These are phyloP conservation scores for Coemansia sp. DNA, from an alignment of 192 early-diverging fungal genomes.

Conservation along the genomic window DNA sequence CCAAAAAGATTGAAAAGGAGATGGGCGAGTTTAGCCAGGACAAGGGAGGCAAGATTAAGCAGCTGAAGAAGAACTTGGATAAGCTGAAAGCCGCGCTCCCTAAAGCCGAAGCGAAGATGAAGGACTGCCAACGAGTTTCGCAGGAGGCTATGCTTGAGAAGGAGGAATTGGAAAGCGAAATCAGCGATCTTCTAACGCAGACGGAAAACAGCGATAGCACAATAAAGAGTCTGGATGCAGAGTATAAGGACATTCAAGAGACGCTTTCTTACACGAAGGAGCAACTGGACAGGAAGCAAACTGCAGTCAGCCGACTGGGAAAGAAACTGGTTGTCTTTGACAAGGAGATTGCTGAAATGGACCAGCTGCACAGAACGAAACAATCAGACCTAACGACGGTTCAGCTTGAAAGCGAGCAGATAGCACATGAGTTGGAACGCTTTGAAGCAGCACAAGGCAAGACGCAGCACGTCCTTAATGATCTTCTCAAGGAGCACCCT, in stretches of 20 bases:
- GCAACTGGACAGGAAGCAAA: slow-evolving; percentile 57
- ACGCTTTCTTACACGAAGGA: slow-evolving; percentile 49
- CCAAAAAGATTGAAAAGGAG: slow-evolving; percentile 72
- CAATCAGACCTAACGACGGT: slow-evolving; percentile 65
- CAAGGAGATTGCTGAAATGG: slow-evolving; percentile 72
- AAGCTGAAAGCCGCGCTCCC: slow-evolving; percentile 65
- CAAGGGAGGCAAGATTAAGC: slow-evolving; percentile 85
- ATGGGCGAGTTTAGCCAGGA: slow-evolving; percentile 88
- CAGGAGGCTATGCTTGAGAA: slow-evolving; percentile 49
- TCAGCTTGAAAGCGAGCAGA: slow-evolving; percentile 78
- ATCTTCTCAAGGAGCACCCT: slow-evolving; percentile 60
- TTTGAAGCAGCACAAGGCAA: slow-evolving; percentile 63
- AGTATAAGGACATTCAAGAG: slow-evolving; percentile 53
- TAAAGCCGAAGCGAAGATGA: slow-evolving; percentile 50
- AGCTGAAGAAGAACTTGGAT: slow-evolving; percentile 72
- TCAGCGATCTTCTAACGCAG: slow-evolving; percentile 31
- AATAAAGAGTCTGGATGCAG: slow-evolving; percentile 53
- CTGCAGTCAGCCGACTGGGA: slow-evolving; percentile 62
- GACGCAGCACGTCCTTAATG: slow-evolving; percentile 48
- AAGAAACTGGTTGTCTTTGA: slow-evolving; percentile 73
- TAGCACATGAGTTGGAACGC: slow-evolving; percentile 74
- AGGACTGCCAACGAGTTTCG: slow-evolving; percentile 41
- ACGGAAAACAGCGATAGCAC: slow-evolving; percentile 24
- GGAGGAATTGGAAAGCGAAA: slow-evolving; percentile 50
- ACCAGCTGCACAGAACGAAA: slow-evolving; percentile 65